Evolutionary conservation across 108 stramenopile species (phyloP), one percentile per base, ranked within the genome.

Genomic region (Schizochytrium sp.): DNA sequence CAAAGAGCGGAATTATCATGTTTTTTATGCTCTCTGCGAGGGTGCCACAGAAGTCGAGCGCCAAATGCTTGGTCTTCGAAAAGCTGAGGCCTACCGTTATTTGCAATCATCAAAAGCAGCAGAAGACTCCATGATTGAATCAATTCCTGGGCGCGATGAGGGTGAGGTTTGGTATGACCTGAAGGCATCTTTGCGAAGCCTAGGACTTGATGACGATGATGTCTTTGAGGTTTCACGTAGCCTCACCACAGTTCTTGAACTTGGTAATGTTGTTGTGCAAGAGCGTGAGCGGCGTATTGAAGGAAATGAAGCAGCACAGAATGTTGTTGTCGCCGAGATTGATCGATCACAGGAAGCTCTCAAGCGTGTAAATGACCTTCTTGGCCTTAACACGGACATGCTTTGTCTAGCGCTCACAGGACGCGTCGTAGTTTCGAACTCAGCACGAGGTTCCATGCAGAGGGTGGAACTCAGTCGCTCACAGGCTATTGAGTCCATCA

Each of bases 1-100:
- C 4, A 95, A 95, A 17, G 98, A 99, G 91, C 88, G 98, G 5
- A 97, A 97, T 88, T 99, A 96, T 92, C 98, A 99, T 90, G 92
- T 98, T 56, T 99, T 99, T 89, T 99, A 99, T 88, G 96, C 98
- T 90, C 95, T 99, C 57, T 90, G 96, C 57, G 89, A 91, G 47
- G 93, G 95, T 50, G 94, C 96, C 4, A 90, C 93, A 3, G 88
- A 83, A 8, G 87, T 92, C 53, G 95, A 95, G 89, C 76, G 89
- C 72, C 46, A 72, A 60, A 17, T 42, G 72, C 59, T 91, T 46
- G 47, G 45, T 57, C 72, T 94, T 38, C 3, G 40, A 13, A 46
- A 45, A 2, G 61, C 91, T 15, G 57, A 90, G 5, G 88, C 88
- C 55, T 91, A 89, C 49, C n/a, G 56, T 4, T 90, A 93, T 53